Percentiles rank a stretch among this genome's conserved stretches.
Conservation (phyloP, 169 alveolate genomes). For the Condylostoma magnum region DNA sequence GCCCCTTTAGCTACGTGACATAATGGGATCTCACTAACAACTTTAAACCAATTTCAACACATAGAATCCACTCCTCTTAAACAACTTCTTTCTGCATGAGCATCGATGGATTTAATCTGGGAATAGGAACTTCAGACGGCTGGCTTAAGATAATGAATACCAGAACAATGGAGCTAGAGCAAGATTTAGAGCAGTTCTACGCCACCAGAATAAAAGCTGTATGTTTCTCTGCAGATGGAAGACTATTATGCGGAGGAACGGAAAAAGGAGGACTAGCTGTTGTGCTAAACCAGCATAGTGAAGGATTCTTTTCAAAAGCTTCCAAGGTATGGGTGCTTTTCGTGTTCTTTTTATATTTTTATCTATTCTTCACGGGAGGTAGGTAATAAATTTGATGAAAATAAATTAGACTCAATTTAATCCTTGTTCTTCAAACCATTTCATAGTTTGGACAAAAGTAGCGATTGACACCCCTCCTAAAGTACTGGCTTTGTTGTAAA, state of each 20-base stretch:
- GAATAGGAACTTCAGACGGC: constrained; percentile 30
- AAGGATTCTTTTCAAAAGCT: constrained; percentile 30
- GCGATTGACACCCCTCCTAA: constrained; percentile 22
- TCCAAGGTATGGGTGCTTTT: constrained; percentile 30
- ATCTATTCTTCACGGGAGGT: neutral
- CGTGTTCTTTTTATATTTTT: constrained; percentile 7
- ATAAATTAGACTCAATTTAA: neutral
- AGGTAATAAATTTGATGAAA: neutral
- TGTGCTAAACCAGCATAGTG: constrained; percentile 1
- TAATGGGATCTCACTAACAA: constrained; percentile 16
- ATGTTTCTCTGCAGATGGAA: constrained; percentile 6
- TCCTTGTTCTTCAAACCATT: constrained; percentile 28
- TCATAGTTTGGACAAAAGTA: constrained; percentile 4
- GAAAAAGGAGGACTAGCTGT: neutral
- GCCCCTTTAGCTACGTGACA: neutral
- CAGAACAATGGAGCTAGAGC: constrained; percentile 28
- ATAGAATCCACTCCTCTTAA: neutral
- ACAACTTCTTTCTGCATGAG: neutral
- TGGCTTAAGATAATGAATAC: constrained; percentile 20
- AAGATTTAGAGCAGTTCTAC: neutral
- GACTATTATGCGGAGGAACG: neutral
- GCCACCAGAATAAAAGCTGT: neutral
- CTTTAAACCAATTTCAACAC: constrained; percentile 1
- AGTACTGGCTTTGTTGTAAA: constrained; percentile 61
- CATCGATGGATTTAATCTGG: constrained; percentile 25